A percentile compares a stretch with the other conserved stretches of the same genome.
phyloP scores from a whole-genome alignment of 176 grass and related monocot genomes.

The Metroxylon sagu region DNA sequence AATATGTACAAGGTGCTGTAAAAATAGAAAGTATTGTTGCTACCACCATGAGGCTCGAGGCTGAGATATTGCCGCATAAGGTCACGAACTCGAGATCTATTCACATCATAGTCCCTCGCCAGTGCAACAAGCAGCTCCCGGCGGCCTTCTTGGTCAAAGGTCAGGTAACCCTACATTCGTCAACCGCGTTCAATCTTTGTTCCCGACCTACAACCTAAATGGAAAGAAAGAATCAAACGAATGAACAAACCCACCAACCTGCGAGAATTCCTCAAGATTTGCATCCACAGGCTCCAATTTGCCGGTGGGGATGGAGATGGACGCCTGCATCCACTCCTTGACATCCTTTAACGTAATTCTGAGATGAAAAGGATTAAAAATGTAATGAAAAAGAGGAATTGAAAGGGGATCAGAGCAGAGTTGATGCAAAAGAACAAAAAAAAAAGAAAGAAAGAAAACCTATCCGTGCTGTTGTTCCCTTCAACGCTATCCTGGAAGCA shows the following conservation, averaged over 20 bases:
- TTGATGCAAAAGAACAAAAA: not conserved
- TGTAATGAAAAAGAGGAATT: not conserved
- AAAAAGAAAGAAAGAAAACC: slow-evolving; percentile 7
- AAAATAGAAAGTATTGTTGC: not conserved
- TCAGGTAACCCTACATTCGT: slow-evolving; percentile 41
- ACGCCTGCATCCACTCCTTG: slow-evolving; percentile 54
- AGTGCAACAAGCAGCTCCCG: slow-evolving; percentile 58
- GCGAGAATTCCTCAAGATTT: slow-evolving; percentile 57
- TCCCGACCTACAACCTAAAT: not conserved
- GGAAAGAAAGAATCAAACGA: not conserved
- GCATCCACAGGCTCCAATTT: slow-evolving; percentile 18
- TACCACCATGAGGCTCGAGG: slow-evolving; percentile 26
- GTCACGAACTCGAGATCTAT: slow-evolving; percentile 49
- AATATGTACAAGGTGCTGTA: too few relatives aligned
- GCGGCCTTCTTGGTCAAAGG: slow-evolving; percentile 42
- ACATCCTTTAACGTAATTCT: slow-evolving; percentile 35
- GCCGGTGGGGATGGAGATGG: slow-evolving; percentile 27
- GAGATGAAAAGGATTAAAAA: slow-evolving; percentile 1
- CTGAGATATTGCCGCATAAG: slow-evolving; percentile 71
- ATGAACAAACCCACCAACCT: slow-evolving; percentile 9
- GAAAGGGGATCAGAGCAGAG: too few relatives aligned
- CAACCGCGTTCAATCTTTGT: not conserved
- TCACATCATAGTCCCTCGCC: slow-evolving; percentile 70
- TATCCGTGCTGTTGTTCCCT: not conserved
- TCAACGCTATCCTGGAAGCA: too few relatives aligned